Base-by-base conservation (phyloP, 768 basidiomycete genomes). In the Lactarius quietus region DNA sequence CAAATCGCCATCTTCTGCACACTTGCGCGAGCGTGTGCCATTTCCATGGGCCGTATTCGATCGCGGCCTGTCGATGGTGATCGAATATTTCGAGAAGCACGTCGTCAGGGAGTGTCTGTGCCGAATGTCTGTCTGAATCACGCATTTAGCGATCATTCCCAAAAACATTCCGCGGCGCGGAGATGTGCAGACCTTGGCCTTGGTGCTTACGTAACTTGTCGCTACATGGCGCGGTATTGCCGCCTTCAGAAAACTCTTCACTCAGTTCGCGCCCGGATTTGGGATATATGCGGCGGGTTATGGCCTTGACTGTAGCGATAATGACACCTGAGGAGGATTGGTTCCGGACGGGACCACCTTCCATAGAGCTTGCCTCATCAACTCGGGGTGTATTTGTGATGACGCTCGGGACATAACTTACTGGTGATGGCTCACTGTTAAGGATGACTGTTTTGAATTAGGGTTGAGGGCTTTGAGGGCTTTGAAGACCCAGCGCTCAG, bases 1-100 rank as follows among this genome's bases (percentile, higher is more conserved):
- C 57, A 58, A 28, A 35, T 39, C 57, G 35, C 57, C 36, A 58
- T 39, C 15, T 58, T 58, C 57, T 26, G n/a, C 36, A 58, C 23
- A 58, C 57, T n/a, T 58, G 57, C 12, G 39, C 35, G 15, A 41
- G 57, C 28, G 18, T 58, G 36, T 36, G n/a, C 36, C 57, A 58
- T 10, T 48, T 48, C 45, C 45, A 48, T 48, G 23, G 12, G 5
- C 29, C 18, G n/a, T 3, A 35, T 0, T 3, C 15, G 12, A 23
- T 10, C 2, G 18, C 8, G 5, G 53, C 53, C 29, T 20, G 8
- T 29, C 45, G 23, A 48, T 26, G 12, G 23, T 6, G 14, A 23
- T 14, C 23, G 14, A 48, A 48, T 48, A 48, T 48, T 26, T 48
- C 23, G 45, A 48, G 23, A 14, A 48, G 45, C 12, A 48, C 45